Conservation (phyloP, 495 filamentous ascomycete species). For the Choiromyces venosus region DNA sequence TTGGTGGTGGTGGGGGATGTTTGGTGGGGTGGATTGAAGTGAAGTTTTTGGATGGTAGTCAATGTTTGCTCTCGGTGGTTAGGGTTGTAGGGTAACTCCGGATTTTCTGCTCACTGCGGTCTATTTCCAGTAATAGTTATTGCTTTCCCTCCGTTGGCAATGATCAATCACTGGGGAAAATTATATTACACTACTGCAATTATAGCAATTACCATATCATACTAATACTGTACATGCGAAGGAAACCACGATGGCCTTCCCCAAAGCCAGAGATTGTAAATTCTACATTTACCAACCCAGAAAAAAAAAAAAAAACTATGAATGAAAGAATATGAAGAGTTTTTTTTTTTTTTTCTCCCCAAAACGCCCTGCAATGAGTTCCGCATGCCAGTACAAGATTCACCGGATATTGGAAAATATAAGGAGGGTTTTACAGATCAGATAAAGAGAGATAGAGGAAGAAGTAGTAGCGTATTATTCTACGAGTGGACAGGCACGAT, state of each 20-base stretch:
- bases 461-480: background rate
- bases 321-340: background rate
- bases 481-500: background rate
- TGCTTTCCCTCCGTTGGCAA: background rate
- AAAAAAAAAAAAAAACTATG: background rate
- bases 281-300: background rate
- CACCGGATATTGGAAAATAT: background rate
- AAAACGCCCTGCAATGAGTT: background rate
- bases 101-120: background rate
- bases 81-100: slow-evolving; percentile 18
- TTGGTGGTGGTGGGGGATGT: slow-evolving; percentile 10
- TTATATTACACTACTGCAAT: background rate
- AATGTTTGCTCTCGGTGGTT: slow-evolving; percentile 15
- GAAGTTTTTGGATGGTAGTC: slow-evolving; percentile 21
- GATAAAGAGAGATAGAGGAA: background rate
- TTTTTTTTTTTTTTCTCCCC: background rate
- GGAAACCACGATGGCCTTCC: background rate
- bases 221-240: background rate
- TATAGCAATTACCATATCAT: background rate
- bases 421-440: background rate
- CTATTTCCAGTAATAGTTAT: too few relatives aligned
- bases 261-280: background rate
- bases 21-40: slow-evolving; percentile 11
- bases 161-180: background rate
- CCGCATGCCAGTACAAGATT: background rate